Evolutionary conservation across 495 filamentous ascomycete genomes (phyloP).

Genomic region (Penicillium goetzii): DNA sequence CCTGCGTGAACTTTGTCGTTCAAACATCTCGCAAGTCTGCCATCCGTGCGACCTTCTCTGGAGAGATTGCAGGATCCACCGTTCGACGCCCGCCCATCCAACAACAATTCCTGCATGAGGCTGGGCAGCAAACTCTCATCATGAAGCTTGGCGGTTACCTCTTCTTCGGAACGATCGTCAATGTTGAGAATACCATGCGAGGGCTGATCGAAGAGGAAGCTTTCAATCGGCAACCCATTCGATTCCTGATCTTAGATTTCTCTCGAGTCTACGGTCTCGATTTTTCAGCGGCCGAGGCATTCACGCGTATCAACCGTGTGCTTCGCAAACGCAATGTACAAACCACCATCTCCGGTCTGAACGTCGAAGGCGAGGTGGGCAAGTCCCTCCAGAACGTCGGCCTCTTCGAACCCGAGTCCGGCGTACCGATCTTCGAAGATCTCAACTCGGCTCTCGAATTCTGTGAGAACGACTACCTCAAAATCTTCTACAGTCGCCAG

Average conservation of each 20-base stretch:
- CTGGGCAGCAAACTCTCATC: slow-evolving; percentile 83
- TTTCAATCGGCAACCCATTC: slow-evolving; percentile 75
- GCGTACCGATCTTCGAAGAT: slow-evolving; percentile 79
- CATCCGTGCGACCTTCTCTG: slow-evolving; percentile 82
- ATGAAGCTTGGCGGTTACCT: slow-evolving; percentile 90
- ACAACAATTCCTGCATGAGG: slow-evolving; percentile 80
- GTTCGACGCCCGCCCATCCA: slow-evolving; percentile 89
- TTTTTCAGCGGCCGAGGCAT: slow-evolving; percentile 93
- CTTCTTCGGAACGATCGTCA: slow-evolving; percentile 96
- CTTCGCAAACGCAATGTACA: slow-evolving; percentile 71
- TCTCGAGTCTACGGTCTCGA: slow-evolving; percentile 88
- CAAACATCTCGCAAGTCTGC: slow-evolving; percentile 88
- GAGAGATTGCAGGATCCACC: slow-evolving; percentile 84
- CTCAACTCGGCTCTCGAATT: slow-evolving; percentile 90
- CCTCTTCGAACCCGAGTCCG: slow-evolving; percentile 66
- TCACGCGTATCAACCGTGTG: slow-evolving; percentile 87
- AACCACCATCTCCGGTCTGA: slow-evolving; percentile 79
- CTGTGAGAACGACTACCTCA: slow-evolving; percentile 93
- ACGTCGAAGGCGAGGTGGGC: slow-evolving; percentile 72
- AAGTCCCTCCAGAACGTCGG: slow-evolving; percentile 79
- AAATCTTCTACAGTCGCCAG: slow-evolving; percentile 71
- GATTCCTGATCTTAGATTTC: slow-evolving; percentile 89
- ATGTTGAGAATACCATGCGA: slow-evolving; percentile 85
- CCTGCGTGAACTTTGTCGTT: slow-evolving; percentile 86
- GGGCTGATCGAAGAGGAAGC: slow-evolving; percentile 78